Base-by-base conservation (phyloP, 2,329 filamentous ascomycete genomes). In the Pyrenophora tritici-repentis region DNA sequence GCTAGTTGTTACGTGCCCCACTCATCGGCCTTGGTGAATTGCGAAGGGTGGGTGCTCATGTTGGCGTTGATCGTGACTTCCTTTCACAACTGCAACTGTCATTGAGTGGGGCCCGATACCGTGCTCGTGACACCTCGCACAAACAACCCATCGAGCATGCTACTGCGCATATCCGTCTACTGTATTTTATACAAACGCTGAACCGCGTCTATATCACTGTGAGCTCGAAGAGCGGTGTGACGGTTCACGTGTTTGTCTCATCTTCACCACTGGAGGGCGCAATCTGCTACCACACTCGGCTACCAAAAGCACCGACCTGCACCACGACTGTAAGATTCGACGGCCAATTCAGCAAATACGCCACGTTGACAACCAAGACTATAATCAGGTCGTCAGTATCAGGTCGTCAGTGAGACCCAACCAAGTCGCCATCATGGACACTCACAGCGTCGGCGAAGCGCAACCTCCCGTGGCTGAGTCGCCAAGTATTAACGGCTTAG, bases 251-350 rank as follows among this genome's bases (percentile, higher is more conserved):
- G 48, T 17, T 22, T 17, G 31, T n/a, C 29, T 43, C 41, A 42
- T 45, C 32, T 44, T 55, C 50, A 55, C 49, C 43, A 48, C 42
- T 36, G 37, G 20, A 20, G 33, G 35, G 42, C 22, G 45, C 54
- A 42, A 41, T 38, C 39, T 16, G 22, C 51, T 29, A 18, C 32
- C 35, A 51, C 31, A 29, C 10, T 40, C 31, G 37, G 33, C 47
- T 47, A 35, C n/a, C 37, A 24, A 35, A 43, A n/a, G 10, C 26
- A 37, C 37, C 38, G 32, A 46, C 14, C 16, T 53, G 22, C 42
- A 13, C 17, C 17, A 49, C 39, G 13, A 49, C 17, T 4, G 14
- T 34, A 4, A 7, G 31, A 37, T 2, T 14, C 18, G 12, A 31
- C 32, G 35, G 16, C 13, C 18, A 13, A 10, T 14, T 24, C 44